Base-by-base conservation (phyloP, 345 rosid species). In the Leavenworthia alabamica region DNA sequence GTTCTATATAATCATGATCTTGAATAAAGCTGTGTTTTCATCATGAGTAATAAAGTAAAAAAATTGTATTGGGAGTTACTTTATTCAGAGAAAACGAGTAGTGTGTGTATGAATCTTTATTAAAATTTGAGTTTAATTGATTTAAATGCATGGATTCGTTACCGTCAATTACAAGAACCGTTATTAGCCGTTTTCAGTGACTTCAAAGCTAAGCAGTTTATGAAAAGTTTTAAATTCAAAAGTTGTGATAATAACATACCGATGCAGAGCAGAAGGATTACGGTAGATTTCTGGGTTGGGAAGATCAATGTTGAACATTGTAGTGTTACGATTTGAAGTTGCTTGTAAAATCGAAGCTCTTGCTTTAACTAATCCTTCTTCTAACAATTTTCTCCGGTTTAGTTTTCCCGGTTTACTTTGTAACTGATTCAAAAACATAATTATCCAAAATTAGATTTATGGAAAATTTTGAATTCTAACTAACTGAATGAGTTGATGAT, bases 291-390 rank as follows among this genome's bases (percentile, higher is more conserved):
- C 64, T 16, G 41, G 44, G 11, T 33, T 41, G 14, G 55, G 73
- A 58, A 76, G 52, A 37, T 67, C 71, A 7, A 1, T 29, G 54
- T 45, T 63, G 20, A 49, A 64, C 50, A 48, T 3, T 56, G 66
- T 68, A 41, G 68, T 51, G 56, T 68, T 70, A n/a, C 61, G 72
- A 24, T 55, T 27, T 1, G 59, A 52, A 36, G 76, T 73, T n/a
- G 85, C 95, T 36, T 56, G 58, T 0, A 44, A 75, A 36, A 89
- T 89, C 13, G 83, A 78, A 31, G 82, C 84, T 48, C 96, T 81
- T 4, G 95, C 90, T 62, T 77, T 64, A 5, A 79, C 82, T 1
- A 88, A 74, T 77, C 84, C 96, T 40, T 51, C 60, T 51, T 83
- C 86, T 31, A 82, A 33, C 74, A 56, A 59, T 55, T 55, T 64